These are phyloP conservation scores for Agaricus blazei DNA, from an alignment of 768 basidiomycete genomes.

Conservation along the genomic window DNA sequence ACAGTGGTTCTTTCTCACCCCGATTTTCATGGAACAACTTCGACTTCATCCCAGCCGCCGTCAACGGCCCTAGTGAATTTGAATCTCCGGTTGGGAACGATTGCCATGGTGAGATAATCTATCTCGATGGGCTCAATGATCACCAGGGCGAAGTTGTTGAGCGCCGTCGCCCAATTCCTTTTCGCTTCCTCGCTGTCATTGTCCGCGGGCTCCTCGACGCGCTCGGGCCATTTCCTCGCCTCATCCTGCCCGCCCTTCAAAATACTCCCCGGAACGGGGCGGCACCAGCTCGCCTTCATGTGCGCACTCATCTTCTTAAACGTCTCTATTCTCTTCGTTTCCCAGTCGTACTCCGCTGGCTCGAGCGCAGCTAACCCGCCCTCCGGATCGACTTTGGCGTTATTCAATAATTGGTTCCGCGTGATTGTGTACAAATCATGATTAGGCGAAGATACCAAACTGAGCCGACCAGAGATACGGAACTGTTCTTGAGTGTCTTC, in stretches of 20 bases:
- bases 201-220: constrained; percentile 43
- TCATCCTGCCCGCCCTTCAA: constrained; percentile 51
- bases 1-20: neutral
- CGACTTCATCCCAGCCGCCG: constrained; percentile 52
- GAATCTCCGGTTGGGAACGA: constrained; percentile 51
- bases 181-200: constrained; percentile 34
- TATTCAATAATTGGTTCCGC: constrained; percentile 16
- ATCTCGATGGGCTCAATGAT: constrained; percentile 67
- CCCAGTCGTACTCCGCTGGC: constrained; percentile 57
- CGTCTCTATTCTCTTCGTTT: constrained; percentile 49
- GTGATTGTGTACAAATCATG: constrained; percentile 33
- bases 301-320: constrained; percentile 55
- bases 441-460: constrained; percentile 47
- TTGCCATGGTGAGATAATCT: constrained; percentile 61
- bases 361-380: constrained; percentile 28
- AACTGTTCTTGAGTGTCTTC: constrained; percentile 65
- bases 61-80: constrained; percentile 25
- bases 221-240: constrained; percentile 56
- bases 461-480: constrained; percentile 55
- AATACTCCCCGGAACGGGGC: constrained; percentile 58
- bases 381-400: constrained; percentile 13
- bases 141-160: constrained; percentile 66
- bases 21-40: constrained; percentile 53
- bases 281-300: constrained; percentile 71
- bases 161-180: constrained; percentile 45